Base-by-base conservation (phyloP, 2,329 filamentous ascomycete genomes). In the Epichloe sibirici region DNA sequence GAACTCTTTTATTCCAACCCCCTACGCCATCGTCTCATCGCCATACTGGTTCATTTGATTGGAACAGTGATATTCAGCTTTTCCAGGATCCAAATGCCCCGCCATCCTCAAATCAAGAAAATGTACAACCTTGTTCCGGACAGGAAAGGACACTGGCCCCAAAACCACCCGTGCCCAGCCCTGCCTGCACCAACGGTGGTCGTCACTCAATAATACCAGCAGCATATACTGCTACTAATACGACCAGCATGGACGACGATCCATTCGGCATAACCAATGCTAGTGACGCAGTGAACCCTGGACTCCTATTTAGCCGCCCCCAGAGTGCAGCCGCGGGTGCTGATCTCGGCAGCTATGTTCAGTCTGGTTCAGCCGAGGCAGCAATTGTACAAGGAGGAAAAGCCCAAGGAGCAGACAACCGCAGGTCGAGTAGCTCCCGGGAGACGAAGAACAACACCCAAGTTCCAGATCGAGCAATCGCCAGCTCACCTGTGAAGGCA, bases 231-330 rank as follows among this genome's bases (percentile, higher is more conserved):
- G 63, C 68, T 4, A 63, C 71, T 9, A 15, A 40, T 31, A n/a
- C 21, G 9, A 38, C 34, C n/a, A 38, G 21, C 49, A 38, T 51
- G 48, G 75, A 78, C 8, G 75, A 78, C 8, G 72, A 80, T 54
- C 69, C 75, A 0, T 82, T 82, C 57, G 68, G 71, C 25, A 69
- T 76, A 31, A 66, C 72, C 39, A 71, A 66, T 46, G 67, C 73
- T 5, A 68, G 64, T 31, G 70, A 71, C 7, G 75, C 71, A n/a
- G 79, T 84, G 5, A 72, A 84, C 57, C 81, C 81, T 1, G 80
- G 77, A 7, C 67, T 84, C 15, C 65, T 84, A 7, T 78, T 80
- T 60, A 77, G 74, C 56, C 71, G 73, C 11, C 74, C 77, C 25
- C 71, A 71, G 12, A 75, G 75, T 21, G 73, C 75, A 3, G 61